These are phyloP conservation scores for Gymnopilus dilepis DNA, from an alignment of 768 basidiomycete species.

Conservation along the genomic window DNA sequence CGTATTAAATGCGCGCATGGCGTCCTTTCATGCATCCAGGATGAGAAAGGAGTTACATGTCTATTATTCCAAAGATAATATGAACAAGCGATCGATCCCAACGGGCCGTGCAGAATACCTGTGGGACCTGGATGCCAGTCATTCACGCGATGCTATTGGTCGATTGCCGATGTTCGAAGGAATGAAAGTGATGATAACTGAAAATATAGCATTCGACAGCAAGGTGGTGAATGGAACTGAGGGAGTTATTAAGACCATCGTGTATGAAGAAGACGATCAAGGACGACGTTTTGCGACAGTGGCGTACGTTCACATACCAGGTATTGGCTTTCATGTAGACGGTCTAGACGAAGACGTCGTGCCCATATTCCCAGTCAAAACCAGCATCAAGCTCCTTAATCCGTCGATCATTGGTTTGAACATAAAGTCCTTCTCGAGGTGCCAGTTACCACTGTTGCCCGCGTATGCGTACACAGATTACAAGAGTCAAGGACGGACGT, in stretches of 20 bases:
- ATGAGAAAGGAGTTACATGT: neutral
- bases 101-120: neutral
- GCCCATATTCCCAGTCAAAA: slow-evolving; percentile 13
- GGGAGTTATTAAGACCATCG: slow-evolving; percentile 15
- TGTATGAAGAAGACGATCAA: slow-evolving; percentile 4
- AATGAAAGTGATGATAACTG: slow-evolving; percentile 26
- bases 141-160: slow-evolving; percentile 16
- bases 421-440: neutral
- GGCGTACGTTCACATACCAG: slow-evolving; percentile 10
- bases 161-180: slow-evolving; percentile 20
- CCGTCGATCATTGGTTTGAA: no score
- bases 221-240: slow-evolving; percentile 25
- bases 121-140: slow-evolving; percentile 10
- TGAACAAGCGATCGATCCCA: neutral
- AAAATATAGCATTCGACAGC: slow-evolving; percentile 23
- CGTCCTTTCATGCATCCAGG: slow-evolving; percentile 8
- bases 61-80: slow-evolving; percentile 7
- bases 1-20: slow-evolving; percentile 14
- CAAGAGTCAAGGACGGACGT: slow-evolving; percentile 33
- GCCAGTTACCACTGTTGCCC: slow-evolving; percentile 30
- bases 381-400: neutral
- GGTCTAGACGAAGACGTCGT: slow-evolving; percentile 13
- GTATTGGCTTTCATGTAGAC: neutral
- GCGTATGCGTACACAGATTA: slow-evolving; percentile 34
- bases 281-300: slow-evolving; percentile 9